These are phyloP conservation scores for Penicillium sclerotigenum DNA, from an alignment of 2,329 filamentous ascomycete genomes.

Conservation along the genomic window DNA sequence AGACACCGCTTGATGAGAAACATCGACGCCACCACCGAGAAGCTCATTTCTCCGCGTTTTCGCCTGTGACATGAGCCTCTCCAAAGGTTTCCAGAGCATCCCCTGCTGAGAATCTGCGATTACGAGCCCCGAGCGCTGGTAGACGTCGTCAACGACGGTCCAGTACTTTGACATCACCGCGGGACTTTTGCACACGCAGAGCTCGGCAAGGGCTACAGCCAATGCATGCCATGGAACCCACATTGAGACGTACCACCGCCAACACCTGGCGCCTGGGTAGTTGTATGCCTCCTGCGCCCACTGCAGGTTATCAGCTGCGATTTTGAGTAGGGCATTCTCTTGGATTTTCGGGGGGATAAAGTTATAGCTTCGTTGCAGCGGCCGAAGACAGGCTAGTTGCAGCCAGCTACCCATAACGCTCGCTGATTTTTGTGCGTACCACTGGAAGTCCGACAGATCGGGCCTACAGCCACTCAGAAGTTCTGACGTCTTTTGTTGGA, in stretches of 20 bases:
- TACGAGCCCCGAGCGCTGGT: conserved; percentile 20
- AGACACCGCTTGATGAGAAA: background rate
- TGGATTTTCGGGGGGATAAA: conserved; percentile 26
- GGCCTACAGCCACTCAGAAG: conserved; percentile 23
- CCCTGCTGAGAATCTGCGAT: conserved; percentile 30
- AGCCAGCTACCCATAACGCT: conserved; percentile 25
- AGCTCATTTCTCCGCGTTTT: conserved; percentile 15
- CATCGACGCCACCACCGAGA: conserved; percentile 1
- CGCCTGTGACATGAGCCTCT: conserved; percentile 31
- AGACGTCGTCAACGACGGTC: conserved; percentile 25
- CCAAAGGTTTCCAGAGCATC: conserved; percentile 32
- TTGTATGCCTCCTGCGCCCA: conserved; percentile 17
- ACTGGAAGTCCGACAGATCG: conserved; percentile 24
- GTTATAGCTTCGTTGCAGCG: conserved; percentile 23
- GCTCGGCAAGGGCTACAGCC: conserved; percentile 32
- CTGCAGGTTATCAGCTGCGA: conserved; percentile 27
- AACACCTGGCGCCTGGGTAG: conserved; percentile 22
- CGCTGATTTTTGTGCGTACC: conserved; percentile 24
- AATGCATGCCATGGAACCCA: conserved; percentile 36
- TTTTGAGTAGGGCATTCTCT: conserved; percentile 22
- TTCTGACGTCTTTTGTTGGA: conserved; percentile 21
- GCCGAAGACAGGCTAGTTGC: conserved; percentile 30
- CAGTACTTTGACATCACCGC: conserved; percentile 21
- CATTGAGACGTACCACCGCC: conserved; percentile 29
- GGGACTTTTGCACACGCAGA: conserved; percentile 31